Conservation (phyloP, 2,329 filamentous ascomycete species). For the Cylindrodendrum hubeiense region DNA sequence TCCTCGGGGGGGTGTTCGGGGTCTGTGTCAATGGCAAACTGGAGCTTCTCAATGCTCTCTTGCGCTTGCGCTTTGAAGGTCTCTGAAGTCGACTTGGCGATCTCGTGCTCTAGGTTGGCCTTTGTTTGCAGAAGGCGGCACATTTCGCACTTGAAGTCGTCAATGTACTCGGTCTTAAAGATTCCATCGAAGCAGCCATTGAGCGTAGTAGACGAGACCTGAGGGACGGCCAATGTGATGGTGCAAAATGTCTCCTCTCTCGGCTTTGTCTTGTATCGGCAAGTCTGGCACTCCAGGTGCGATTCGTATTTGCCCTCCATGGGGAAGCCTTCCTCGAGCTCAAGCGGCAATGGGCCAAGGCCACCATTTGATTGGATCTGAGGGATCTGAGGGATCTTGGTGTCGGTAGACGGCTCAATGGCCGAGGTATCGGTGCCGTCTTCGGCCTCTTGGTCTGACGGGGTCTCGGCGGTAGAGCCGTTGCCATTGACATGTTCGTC, state of each 20-base stretch:
- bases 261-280: conserved; percentile 89
- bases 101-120: conserved; percentile 70
- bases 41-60: conserved; percentile 73
- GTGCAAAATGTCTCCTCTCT: conserved; percentile 90
- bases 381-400: conserved; percentile 35
- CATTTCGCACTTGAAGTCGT: conserved; percentile 95
- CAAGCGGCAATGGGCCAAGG: conserved; percentile 46
- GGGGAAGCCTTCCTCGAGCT: conserved; percentile 82
- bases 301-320: conserved; percentile 93
- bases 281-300: conserved; percentile 93
- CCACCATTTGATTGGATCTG: conserved; percentile 26
- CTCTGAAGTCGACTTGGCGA: conserved; percentile 66
- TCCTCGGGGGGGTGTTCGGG: conserved; percentile 82
- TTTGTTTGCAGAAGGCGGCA: conserved; percentile 89
- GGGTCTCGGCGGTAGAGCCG: conserved; percentile 15
- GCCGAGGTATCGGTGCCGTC: conserved; percentile 34
- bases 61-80: conserved; percentile 64
- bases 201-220: conserved; percentile 82
- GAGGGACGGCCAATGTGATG: conserved; percentile 90
- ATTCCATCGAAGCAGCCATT: conserved; percentile 93
- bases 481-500: conserved; percentile 37
- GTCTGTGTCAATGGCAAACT: conserved; percentile 79
- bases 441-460: conserved; percentile 22
- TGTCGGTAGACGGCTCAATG: conserved; percentile 39
- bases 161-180: conserved; percentile 95